Conservation (phyloP, 1,284 basidiomycete species). For the Cutaneotrichosporon mucoides region DNA sequence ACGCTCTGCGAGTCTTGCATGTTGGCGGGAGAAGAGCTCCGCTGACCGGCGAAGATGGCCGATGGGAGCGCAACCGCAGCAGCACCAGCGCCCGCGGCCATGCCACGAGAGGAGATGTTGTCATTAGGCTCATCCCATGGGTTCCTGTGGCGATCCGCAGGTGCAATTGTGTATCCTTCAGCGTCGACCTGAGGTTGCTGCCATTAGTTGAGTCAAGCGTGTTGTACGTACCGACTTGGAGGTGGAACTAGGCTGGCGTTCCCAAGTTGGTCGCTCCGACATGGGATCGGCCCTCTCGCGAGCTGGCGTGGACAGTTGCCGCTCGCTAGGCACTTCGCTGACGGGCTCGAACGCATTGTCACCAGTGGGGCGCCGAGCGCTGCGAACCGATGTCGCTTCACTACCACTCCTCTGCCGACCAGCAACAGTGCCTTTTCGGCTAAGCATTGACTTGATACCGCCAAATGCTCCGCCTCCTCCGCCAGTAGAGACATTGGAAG, state of each 20-base stretch:
- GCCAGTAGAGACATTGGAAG: constrained; percentile 14
- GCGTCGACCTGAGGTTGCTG: constrained; percentile 48
- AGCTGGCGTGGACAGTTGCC: background rate
- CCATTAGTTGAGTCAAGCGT: background rate
- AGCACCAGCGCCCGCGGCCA: background rate
- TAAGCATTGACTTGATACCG: constrained; percentile 49
- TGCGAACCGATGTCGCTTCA: constrained; percentile 23
- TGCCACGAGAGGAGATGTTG: background rate
- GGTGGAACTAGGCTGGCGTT: background rate
- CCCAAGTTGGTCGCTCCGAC: background rate
- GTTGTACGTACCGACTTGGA: background rate
- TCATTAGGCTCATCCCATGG: constrained; percentile 51
- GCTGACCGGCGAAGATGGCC: constrained; percentile 16
- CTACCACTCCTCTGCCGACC: constrained; percentile 27
- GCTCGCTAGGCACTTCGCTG: background rate
- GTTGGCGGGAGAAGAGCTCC: constrained; percentile 7
- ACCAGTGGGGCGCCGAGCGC: constrained; percentile 15
- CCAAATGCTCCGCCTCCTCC: constrained; percentile 28
- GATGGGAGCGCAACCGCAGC: constrained; percentile 15
- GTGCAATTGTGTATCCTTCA: constrained; percentile 55
- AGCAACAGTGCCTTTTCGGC: constrained; percentile 37
- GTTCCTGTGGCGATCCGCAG: constrained; percentile 51
- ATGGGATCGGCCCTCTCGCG: background rate
- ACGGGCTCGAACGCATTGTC: background rate
- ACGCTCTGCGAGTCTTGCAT: constrained; percentile 1